Conservation (phyloP, 148 eudicot genomes). For the Rhododendron ovatum region DNA sequence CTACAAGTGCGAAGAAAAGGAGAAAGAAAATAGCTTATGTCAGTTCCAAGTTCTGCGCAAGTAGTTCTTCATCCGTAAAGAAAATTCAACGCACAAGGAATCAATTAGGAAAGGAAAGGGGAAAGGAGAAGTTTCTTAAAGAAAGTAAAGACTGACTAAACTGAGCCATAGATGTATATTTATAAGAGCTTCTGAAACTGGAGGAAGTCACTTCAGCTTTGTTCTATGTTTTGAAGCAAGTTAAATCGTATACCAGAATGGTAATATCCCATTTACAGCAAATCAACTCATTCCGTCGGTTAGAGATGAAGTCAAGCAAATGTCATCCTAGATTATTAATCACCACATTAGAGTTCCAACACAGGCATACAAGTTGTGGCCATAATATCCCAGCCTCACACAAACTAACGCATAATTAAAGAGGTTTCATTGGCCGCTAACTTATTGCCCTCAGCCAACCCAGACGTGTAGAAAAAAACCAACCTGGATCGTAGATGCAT, state of each 20-base stretch:
- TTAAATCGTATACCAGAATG: not conserved
- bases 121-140: not conserved
- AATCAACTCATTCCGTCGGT: not conserved
- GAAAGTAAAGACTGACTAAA: not conserved
- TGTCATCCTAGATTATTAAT: not conserved
- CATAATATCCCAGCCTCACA: not conserved
- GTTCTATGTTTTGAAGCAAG: not conserved
- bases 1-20: not conserved
- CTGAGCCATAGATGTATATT: not conserved
- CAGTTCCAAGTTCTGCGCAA: not conserved
- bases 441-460: not conserved
- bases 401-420: no score
- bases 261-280: not conserved
- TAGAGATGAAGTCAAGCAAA: not conserved
- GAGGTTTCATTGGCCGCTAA: no score
- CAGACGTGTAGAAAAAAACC: not conserved
- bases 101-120: not conserved
- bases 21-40: not conserved
- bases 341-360: not conserved
- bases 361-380: not conserved
- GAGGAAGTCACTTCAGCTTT: no score
- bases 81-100: not conserved
- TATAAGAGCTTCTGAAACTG: not conserved
- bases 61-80: not conserved
- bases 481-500: not conserved